Base-by-base conservation (phyloP, 2,329 filamentous ascomycete genomes). In the Colletotrichum paranaense region DNA sequence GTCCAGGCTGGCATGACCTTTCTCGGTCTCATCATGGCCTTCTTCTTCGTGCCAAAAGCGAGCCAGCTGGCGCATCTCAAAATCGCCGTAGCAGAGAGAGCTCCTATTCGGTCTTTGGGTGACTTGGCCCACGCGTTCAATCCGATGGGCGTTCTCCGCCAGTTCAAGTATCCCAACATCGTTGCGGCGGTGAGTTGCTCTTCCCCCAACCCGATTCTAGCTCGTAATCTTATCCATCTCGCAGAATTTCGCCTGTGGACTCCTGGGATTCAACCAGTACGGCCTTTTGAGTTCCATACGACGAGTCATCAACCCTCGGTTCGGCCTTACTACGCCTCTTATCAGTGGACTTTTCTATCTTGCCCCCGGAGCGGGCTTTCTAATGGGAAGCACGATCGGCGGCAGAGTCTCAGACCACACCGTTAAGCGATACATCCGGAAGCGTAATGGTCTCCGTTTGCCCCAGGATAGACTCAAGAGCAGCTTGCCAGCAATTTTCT, bases 231-330 rank as follows among this genome's bases (percentile, higher is more conserved):
- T 22, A 68, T 11, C 11, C 14, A 7, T 3, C 19, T 24, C 14
- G 7, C 6, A 74, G 72, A 74, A 75, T 52, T 53, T 75, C 4
- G 62, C 74, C 2, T 75, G 74, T 7, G 74, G 74, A 2, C 30
- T 76, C 42, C 84, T 94, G 0, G 89, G 93, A 8, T 94, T 91
- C 90, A 94, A 93, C 80, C 92, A 93, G 82, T 94, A 94, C 81
- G 88, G 86, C 3, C 86, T 93, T 0, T 85, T 93, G 5, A 93
- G 91, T 0, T 90, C 90, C 0, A 93, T 94, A 74, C 89, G 92
- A 35, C 93, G 93, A 77, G 89, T 93, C 19, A 85, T 94, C 22
- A 94, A 94, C 77, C 92, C 92, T 0, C 90, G 92, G 66, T 94
- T 94, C 83, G 78, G 88, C 63, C 86, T 94, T 12, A 88, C 87